phyloP scores from a whole-genome alignment of 345 rosid genomes.

The Brassica incana region DNA sequence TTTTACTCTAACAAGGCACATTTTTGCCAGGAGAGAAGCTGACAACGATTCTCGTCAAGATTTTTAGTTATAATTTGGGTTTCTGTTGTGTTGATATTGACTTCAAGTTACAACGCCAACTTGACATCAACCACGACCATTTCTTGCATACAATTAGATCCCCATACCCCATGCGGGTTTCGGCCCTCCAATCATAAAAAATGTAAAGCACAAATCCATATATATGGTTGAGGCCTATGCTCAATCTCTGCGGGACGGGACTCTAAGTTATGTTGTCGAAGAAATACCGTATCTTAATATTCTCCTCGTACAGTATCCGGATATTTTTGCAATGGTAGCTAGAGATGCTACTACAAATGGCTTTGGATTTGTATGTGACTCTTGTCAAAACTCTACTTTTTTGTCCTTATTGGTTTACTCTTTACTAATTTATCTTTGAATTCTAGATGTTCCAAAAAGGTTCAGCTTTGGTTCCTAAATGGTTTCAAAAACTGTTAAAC shows the following conservation, averaged over 20 bases:
- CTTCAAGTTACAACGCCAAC: constrained; percentile 33
- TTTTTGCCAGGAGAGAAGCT: constrained; percentile 36
- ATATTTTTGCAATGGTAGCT: constrained; percentile 1
- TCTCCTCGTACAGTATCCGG: constrained; percentile 9
- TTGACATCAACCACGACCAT: constrained; percentile 3
- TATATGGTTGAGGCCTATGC: neutral
- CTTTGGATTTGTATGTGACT: constrained; percentile 11
- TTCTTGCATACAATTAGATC: too few relatives aligned
- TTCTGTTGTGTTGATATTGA: constrained; percentile 29
- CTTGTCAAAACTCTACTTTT: neutral
- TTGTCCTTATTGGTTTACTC: neutral
- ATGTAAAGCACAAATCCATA: neutral
- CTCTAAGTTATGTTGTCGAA: constrained; percentile 4
- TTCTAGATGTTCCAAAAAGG: constrained; percentile 32
- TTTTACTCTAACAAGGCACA: neutral
- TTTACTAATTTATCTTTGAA: neutral
- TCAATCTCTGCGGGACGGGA: constrained; percentile 14
- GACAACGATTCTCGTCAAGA: constrained; percentile 13
- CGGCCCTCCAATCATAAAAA: neutral
- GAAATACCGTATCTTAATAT: constrained; percentile 25
- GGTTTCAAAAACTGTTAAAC: constrained; percentile 13
- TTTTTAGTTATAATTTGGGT: constrained; percentile 32
- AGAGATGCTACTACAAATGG: constrained; percentile 20
- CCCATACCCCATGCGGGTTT: neutral
- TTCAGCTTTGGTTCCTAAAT: constrained; percentile 25